Conservation (phyloP, 441 rosid genomes). For the Hypseocharis bilobata region DNA sequence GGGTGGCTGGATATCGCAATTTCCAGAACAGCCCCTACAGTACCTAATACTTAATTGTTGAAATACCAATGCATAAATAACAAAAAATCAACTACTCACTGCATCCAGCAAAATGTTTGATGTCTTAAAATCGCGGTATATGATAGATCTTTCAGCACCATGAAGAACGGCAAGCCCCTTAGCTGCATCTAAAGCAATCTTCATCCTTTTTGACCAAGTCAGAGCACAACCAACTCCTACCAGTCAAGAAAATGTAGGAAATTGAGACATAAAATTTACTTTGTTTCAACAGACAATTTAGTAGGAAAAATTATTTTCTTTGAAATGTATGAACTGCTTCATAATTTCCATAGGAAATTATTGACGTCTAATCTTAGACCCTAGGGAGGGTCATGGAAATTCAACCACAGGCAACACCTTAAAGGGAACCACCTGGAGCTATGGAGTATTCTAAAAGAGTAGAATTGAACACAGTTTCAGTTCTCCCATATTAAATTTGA, state of each 20-base stretch:
- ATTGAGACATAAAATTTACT: conserved; percentile 5
- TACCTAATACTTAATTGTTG: neutral
- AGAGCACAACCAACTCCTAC: conserved; percentile 78
- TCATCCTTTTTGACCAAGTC: conserved; percentile 88
- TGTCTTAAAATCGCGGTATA: conserved; percentile 95
- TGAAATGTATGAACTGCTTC: neutral
- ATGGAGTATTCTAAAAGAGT: neutral
- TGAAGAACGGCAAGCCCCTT: conserved; percentile 94
- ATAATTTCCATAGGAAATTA: neutral
- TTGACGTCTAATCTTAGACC: neutral
- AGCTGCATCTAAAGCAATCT: conserved; percentile 88
- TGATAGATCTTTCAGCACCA: conserved; percentile 74
- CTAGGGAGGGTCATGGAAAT: neutral
- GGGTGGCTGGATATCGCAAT: neutral
- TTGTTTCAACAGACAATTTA: neutral
- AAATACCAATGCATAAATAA: conserved; percentile 1
- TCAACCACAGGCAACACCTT: neutral
- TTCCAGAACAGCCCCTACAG: conserved; percentile 6
- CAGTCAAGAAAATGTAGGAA: conserved; percentile 17
- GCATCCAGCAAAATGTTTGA: conserved; percentile 84
- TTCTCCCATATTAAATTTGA: neutral
- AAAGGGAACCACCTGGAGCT: neutral
- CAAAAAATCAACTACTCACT: conserved; percentile 33
- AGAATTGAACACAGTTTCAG: neutral
- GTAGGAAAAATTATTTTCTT: conserved; percentile 8